These are phyloP conservation scores for Pogostemon cablin DNA, from an alignment of 257 asterid species.

Conservation along the genomic window DNA sequence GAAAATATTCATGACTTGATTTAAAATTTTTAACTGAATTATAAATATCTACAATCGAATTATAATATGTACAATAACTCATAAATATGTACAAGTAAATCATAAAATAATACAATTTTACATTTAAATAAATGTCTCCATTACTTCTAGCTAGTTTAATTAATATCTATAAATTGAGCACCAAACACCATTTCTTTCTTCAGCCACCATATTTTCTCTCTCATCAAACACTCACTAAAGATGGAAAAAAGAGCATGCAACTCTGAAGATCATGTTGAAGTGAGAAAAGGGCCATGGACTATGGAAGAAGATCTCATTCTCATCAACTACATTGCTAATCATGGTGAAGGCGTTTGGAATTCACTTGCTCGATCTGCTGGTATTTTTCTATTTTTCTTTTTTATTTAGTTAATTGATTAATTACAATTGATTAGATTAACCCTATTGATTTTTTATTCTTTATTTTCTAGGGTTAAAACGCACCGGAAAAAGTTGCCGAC, in stretches of 20 bases:
- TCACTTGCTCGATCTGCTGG: conserved; percentile 93
- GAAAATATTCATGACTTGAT: no score
- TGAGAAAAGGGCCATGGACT: conserved; percentile 99
- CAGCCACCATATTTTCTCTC: conserved; percentile 13
- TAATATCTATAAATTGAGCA: conserved; percentile 68
- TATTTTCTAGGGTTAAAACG: conserved; percentile 69
- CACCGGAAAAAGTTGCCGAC: conserved; percentile 94
- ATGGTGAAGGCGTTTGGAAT: conserved; percentile 99
- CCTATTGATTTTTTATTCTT: background rate
- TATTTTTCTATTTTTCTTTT: conserved; percentile 14
- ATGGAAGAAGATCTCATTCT: conserved; percentile 97
- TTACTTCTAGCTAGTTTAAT: background rate
- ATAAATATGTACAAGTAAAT: no score
- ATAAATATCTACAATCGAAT: no score
- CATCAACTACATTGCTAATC: conserved; percentile 92
- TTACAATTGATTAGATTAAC: no score
- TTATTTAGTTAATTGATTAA: background rate
- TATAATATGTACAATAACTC: no score
- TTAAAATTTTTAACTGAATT: no score
- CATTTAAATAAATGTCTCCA: no score
- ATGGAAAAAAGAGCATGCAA: conserved; percentile 76
- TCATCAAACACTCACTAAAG: background rate
- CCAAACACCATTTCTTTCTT: conserved; percentile 39
- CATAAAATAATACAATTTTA: no score
- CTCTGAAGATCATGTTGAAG: conserved; percentile 66